These are phyloP conservation scores for Aspergillus caelatus DNA, from an alignment of 2,329 filamentous ascomycete species.

Conservation along the genomic window DNA sequence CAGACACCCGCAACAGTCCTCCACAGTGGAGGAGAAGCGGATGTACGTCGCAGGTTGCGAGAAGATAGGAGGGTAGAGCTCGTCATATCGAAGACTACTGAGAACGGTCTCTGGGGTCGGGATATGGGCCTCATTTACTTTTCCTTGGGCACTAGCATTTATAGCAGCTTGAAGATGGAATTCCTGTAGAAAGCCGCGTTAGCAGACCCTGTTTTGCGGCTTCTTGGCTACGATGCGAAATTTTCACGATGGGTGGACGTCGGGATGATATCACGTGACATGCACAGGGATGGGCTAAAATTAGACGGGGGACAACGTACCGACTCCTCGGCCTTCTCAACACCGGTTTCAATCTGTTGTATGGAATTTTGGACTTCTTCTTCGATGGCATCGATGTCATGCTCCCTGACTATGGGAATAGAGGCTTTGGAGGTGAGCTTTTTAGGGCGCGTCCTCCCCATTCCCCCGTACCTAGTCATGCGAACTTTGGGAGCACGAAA, in stretches of 20 bases:
- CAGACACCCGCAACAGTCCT: constrained; percentile 85
- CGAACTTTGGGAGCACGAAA: constrained; percentile 43
- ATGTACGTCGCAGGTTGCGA: constrained; percentile 90
- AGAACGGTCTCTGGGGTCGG: constrained; percentile 67
- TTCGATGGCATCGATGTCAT: constrained; percentile 88
- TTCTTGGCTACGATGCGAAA: constrained; percentile 27
- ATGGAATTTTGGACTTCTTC: constrained; percentile 80
- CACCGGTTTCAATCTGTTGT: constrained; percentile 88
- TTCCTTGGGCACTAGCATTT: constrained; percentile 63
- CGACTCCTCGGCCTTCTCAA: constrained; percentile 96
- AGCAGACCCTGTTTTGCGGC: constrained; percentile 21
- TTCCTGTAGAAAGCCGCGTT: constrained; percentile 63
- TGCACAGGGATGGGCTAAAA: constrained; percentile 36
- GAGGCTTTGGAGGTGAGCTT: constrained; percentile 92
- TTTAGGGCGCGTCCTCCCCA: constrained; percentile 54
- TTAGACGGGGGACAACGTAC: constrained; percentile 63
- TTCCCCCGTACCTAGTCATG: constrained; percentile 49
- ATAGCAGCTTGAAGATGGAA: constrained; percentile 90
- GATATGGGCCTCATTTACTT: constrained; percentile 66
- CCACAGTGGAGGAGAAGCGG: constrained; percentile 95
- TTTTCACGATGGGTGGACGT: constrained; percentile 34
- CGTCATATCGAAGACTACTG: constrained; percentile 78
- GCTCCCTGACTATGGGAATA: constrained; percentile 83
- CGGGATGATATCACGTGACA: constrained; percentile 43
- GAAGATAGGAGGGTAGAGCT: constrained; percentile 78